Base-by-base conservation (phyloP, 441 rosid genomes). In the Erodium trifolium region DNA sequence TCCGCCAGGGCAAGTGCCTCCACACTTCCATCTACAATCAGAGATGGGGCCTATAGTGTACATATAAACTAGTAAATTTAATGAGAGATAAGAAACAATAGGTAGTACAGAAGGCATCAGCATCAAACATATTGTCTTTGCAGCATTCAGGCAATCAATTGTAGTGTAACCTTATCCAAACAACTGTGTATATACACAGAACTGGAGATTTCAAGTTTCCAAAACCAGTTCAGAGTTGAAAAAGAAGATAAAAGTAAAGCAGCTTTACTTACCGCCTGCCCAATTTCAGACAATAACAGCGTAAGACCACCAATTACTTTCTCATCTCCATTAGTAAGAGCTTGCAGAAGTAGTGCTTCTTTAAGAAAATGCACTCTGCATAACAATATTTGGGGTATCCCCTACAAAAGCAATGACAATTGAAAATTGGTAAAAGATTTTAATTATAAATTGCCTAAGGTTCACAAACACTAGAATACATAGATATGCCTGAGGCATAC, bases 241-340 rank as follows among this genome's bases (percentile, higher is more conserved):
- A 41, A 53, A 16, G 55, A 65, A 71, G 70, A 72, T n/a, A 43
- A 63, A 53, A 23, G 37, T 68, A 49, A 27, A 69, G 53, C 68
- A 65, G 59, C 57, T 41, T 17, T 57, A 81, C 96, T 88, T 79
- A 93, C 97, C 67, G 98, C 97, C 81, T 91, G 98, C 73, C 98
- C 98, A 70, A 93, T 91, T 81, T 93, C 98, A 43, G 96, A 88
- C 89, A 93, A 76, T 82, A 93, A 82, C 80, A 90, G 85, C 31
- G 95, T 89, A 65, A 93, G 87, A 74, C 98, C 98, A 78, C 85
- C 83, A 76, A 91, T 83, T 60, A 89, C 82, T 84, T 82, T 85
- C 72, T 79, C 89, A 79, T 91, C 93, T 76, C 88, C 83, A 74
- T 82, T 86, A 53, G 79, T 76, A 66, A 91, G 93, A 70, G 96